Evolutionary conservation across 441 rosid genomes (phyloP), one percentile per base, ranked within the genome.

Genomic region (Gossypium trilobum): DNA sequence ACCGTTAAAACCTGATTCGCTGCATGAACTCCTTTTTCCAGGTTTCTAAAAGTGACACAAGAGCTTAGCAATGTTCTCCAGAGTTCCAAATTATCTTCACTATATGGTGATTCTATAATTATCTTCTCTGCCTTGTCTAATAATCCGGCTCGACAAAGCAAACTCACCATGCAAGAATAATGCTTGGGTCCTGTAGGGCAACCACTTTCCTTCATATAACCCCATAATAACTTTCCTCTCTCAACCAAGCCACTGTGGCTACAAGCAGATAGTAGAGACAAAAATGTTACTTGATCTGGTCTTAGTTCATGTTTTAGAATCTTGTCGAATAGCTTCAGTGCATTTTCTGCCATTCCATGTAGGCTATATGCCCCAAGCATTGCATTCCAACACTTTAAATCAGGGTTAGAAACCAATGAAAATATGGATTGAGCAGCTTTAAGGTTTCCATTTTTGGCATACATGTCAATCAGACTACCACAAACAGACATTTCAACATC

Each of bases 51-150:
- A 57, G 76, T 74, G 19, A 92, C 92, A 69, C 94, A 89, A 3
- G 88, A 85, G 69, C 97, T 87, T 9, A 94, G 78, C 88, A 92
- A 81, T 66, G 85, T 89, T 85, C 97, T 82, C 99, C 97, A 92
- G 14, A 94, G 82, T 75, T 90, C 95, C 63, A 76, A 33, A 8
- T 65, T 75, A 62, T 78, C 83, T 75, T 83, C 82, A 2, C 44
- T 52, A 14, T 58, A 76, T 51, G 82, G 83, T 59, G 91, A 76
- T 56, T 82, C 84, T 3, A 55, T 64, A 44, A 90, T 88, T 22
- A 90, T 75, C 67, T 81, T 79, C 76, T 81, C 79, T 31, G 95
- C 89, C 82, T 92, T 89, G 0, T 83, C 78, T 70, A 90, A 44
- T 39, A 89, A 78, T 62, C 96, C 96, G 19, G 96, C 92, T 56